Conservation (phyloP, 2,329 filamentous ascomycete species). For the Didymella segeticola region DNA sequence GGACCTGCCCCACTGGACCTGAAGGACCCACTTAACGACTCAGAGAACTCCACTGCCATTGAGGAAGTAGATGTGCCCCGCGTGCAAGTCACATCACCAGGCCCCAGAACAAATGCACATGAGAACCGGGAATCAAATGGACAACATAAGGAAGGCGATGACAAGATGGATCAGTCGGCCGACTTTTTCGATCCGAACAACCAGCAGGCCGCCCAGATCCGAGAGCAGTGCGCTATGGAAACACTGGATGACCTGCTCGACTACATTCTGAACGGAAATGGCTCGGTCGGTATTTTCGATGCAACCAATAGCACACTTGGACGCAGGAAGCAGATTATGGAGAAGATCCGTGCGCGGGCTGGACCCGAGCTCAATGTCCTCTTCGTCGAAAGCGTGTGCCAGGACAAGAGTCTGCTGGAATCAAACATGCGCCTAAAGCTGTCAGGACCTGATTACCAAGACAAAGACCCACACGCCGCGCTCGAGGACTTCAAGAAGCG, state of each 20-base stretch:
- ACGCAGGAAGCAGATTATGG: constrained; percentile 81
- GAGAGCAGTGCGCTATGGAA: constrained; percentile 90
- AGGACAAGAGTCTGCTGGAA: constrained; percentile 82
- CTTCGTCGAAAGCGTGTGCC: constrained; percentile 93
- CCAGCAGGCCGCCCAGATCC: constrained; percentile 76
- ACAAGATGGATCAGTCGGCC: constrained; percentile 83
- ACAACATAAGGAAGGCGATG: constrained; percentile 47
- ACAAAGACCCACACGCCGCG: constrained; percentile 86
- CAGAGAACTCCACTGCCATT: constrained; percentile 34
- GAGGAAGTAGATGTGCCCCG: constrained; percentile 33
- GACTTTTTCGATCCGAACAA: constrained; percentile 95
- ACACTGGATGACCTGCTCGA: constrained; percentile 91
- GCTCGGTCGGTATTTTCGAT: constrained; percentile 93
- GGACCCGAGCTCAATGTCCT: constrained; percentile 86
- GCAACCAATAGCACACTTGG: constrained; percentile 95
- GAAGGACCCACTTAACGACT: constrained; percentile 34
- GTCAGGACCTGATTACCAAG: constrained; percentile 92
- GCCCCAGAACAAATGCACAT: constrained; percentile 32
- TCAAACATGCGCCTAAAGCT: constrained; percentile 98
- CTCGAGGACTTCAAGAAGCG: constrained; percentile 91
- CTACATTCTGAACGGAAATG: constrained; percentile 81
- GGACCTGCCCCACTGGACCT: constrained; percentile 43
- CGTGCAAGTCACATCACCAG: constrained; percentile 46
- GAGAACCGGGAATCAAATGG: constrained; percentile 23
- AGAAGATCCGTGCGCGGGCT: constrained; percentile 81